Evolutionary conservation across 2,329 filamentous ascomycete species (phyloP), one percentile per base, ranked within the genome.

Genomic region (Microdochium trichocladiopsis): DNA sequence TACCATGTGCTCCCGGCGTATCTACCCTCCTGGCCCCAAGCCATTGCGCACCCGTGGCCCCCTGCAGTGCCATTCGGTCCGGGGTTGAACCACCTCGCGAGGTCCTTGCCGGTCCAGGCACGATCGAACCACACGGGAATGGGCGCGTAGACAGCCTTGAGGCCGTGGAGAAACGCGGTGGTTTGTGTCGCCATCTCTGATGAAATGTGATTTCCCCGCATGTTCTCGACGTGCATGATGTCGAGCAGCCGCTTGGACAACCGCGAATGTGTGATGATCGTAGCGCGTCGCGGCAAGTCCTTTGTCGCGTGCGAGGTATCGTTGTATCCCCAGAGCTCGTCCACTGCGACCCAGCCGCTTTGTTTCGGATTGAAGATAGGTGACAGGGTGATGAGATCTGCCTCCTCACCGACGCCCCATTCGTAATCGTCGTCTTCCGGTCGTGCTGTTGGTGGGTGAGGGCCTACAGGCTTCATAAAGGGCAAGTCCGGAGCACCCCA

Each of bases 91-190:
- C 77, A 84, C 55, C 72, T 74, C 25, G 75, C 74, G 25, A 84
- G 65, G 54, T 76, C 76, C 25, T 71, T 66, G 2, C 77, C 73
- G 25, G 71, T 69, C 87, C 87, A 91, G 49, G 86, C 79, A 55
- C 87, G 81, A 67, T 93, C 88, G 61, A 90, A 88, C 67, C 84
- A 92, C 48, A 92, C 81, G 1, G 88, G 88, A 66, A 92, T 88
- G 11, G 88, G 88, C 11, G 83, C 87, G 61, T 86, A 89, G 3
- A 90, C 85, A 4, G 86, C 83, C 70, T 93, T 93, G 49, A 92
- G 74, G 5, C 89, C 88, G 64, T 94, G 87, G 56, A 90, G 80
- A 18, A 93, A 75, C 0, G 87, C 83, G 24, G 86, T 80, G 0
- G 86, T 86, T 52, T 87, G 84, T 1, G 87, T 83, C 55, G 84